Conservation (phyloP, 768 basidiomycete genomes). For the Leccinum broughii region DNA sequence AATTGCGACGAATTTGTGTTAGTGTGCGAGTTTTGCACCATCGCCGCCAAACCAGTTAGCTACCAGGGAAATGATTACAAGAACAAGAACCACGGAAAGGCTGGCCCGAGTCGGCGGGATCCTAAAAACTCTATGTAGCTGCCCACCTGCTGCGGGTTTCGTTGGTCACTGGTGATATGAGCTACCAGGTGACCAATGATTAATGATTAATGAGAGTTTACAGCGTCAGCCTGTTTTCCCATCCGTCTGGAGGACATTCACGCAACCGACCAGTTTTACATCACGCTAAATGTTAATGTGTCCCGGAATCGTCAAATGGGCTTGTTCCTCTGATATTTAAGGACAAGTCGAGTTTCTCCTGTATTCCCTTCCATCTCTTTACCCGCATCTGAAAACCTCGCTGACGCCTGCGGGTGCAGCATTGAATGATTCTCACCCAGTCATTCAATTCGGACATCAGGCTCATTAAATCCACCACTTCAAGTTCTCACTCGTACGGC, state of each 20-base stretch:
- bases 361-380: not conserved
- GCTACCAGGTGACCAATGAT: constrained; percentile 17
- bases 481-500: constrained; percentile 22
- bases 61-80: constrained; percentile 1
- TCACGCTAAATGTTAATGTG: constrained; percentile 33
- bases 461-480: constrained; percentile 31
- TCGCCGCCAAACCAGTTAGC: constrained; percentile 1
- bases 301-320: constrained; percentile 20
- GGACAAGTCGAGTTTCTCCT: constrained; percentile 19
- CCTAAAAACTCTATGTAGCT: constrained; percentile 30
- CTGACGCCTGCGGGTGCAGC: constrained; percentile 21
- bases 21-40: constrained; percentile 3
- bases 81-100: not conserved
- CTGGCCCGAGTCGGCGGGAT: constrained; percentile 13
- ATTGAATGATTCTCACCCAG: constrained; percentile 30
- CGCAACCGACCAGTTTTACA: constrained; percentile 36
- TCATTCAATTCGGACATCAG: constrained; percentile 20
- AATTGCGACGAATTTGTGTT: constrained; percentile 7
- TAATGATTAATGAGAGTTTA: constrained; percentile 8
- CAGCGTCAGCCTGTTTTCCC: constrained; percentile 24
- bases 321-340: constrained; percentile 31
- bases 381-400: constrained; percentile 6
- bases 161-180: constrained; percentile 13
- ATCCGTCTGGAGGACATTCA: constrained; percentile 17
- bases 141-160: constrained; percentile 18